Conservation (phyloP, 257 asterid genomes). For the Nicotiana benthamiana region DNA sequence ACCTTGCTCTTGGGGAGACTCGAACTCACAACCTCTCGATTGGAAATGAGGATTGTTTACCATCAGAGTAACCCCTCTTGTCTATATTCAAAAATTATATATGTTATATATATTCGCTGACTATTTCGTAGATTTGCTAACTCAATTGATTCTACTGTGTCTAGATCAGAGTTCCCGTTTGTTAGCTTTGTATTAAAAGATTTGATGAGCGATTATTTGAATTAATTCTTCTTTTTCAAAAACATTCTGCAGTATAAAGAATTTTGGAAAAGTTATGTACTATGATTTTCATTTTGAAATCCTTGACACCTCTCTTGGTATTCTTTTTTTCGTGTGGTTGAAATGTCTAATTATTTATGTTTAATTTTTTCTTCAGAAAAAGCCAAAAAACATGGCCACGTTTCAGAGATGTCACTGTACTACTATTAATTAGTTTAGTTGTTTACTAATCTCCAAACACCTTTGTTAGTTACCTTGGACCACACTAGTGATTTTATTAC, state of each 20-base stretch:
- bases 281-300: background rate
- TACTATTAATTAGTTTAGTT: background rate
- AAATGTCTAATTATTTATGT: background rate
- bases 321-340: background rate
- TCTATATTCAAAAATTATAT: too few species aligned
- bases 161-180: too few species aligned
- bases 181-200: too few species aligned
- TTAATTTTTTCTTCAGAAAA: background rate
- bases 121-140: too few species aligned
- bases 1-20: too few species aligned
- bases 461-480: background rate
- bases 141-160: too few species aligned
- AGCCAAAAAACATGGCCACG: constrained; percentile 23
- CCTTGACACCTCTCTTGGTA: background rate
- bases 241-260: background rate
- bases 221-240: too few species aligned
- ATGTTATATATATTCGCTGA: too few species aligned
- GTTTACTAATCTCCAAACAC: background rate
- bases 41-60: too few species aligned
- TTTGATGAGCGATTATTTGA: too few species aligned
- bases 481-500: background rate
- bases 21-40: too few species aligned
- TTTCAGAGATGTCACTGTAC: constrained; percentile 1
- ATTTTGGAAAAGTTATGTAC: background rate
- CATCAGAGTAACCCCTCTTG: too few species aligned